These are phyloP conservation scores for Thozetella sp. DNA, from an alignment of 495 filamentous ascomycete species.

Conservation along the genomic window DNA sequence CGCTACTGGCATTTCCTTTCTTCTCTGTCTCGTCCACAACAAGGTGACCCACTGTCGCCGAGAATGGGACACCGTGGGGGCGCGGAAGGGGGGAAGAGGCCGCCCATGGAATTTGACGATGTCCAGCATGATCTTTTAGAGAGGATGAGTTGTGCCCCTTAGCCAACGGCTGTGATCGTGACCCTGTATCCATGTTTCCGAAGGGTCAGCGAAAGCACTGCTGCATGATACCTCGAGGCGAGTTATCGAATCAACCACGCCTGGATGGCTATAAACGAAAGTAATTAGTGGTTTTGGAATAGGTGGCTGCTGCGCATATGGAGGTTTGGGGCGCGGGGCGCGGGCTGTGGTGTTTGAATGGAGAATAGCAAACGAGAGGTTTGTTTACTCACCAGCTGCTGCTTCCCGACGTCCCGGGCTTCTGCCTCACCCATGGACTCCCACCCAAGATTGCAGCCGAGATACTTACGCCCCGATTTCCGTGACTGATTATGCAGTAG, in stretches of 20 bases:
- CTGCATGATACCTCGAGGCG: too few species aligned
- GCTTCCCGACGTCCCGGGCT: background rate
- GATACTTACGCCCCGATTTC: too few species aligned
- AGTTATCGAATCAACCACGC: too few species aligned
- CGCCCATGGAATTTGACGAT: background rate
- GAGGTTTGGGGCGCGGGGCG: background rate
- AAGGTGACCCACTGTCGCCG: constrained; percentile 20
- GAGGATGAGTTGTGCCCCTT: background rate
- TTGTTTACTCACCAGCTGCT: background rate
- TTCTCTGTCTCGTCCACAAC: constrained; percentile 10
- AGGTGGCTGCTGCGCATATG: too few species aligned
- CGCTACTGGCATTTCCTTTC: constrained; percentile 28
- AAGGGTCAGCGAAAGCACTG: too few species aligned
- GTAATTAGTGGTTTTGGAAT: too few species aligned
- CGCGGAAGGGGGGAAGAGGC: background rate
- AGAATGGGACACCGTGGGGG: constrained; percentile 7
- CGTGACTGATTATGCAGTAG: too few species aligned
- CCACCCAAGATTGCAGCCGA: too few species aligned
- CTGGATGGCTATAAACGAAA: too few species aligned
- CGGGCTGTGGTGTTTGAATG: background rate
- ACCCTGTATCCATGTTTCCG: background rate
- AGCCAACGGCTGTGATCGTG: background rate
- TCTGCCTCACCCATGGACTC: too few species aligned
- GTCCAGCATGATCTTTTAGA: background rate
- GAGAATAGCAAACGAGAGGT: background rate